Evolutionary conservation across 2,329 filamentous ascomycete genomes (phyloP).

Genomic region (Elsinoe ampelina): DNA sequence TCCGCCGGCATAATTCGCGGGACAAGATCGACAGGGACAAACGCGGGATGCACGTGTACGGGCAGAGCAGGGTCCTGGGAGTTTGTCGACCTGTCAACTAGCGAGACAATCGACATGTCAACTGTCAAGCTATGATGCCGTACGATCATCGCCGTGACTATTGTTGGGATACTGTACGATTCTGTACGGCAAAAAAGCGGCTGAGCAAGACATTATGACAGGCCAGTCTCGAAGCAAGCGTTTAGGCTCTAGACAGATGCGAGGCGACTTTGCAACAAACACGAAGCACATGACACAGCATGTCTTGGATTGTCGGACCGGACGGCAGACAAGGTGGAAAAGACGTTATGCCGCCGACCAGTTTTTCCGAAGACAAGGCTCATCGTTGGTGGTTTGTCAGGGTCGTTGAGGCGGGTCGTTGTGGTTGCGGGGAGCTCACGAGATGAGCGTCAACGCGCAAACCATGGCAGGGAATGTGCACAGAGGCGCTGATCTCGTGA

Average conservation of each 20-base stretch:
- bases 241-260: constrained; percentile 1
- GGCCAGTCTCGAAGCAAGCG: background rate
- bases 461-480: background rate
- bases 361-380: constrained; percentile 5
- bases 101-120: constrained; percentile 1
- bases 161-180: background rate
- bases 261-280: constrained; percentile 1
- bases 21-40: constrained; percentile 4
- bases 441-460: background rate
- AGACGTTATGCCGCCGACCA: background rate
- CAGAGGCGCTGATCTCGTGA: background rate
- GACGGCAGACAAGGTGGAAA: background rate
- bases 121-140: background rate
- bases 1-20: no score
- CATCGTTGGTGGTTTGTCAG: background rate
- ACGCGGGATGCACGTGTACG: background rate
- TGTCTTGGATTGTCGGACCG: constrained; percentile 2
- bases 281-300: constrained; percentile 1
- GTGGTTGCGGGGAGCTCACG: background rate
- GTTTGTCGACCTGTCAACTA: background rate
- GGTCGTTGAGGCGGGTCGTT: constrained; percentile 2
- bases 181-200: background rate
- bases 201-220: constrained; percentile 10
- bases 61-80: background rate
- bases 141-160: background rate